Evolutionary conservation across 768 basidiomycete species (phyloP).

Genomic region (Calocybe cyanea): DNA sequence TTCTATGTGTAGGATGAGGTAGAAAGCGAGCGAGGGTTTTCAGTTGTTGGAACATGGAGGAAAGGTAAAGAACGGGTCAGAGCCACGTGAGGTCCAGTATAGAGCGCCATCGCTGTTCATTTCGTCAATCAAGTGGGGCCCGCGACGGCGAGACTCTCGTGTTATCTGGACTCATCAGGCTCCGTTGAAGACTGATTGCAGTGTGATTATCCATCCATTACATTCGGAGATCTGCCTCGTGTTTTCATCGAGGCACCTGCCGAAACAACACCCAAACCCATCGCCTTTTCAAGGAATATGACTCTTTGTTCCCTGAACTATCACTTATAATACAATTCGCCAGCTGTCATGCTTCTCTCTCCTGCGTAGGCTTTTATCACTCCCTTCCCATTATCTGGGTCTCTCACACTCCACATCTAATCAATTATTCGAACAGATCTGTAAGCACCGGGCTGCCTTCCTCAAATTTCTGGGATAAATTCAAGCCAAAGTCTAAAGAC

Average conservation of each 20-base stretch:
- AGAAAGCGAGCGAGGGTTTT: too few species aligned
- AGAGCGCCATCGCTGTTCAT: too few species aligned
- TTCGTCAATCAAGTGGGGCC: neutral
- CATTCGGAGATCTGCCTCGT: constrained; percentile 66
- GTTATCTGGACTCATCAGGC: constrained; percentile 1
- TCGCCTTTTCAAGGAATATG: too few species aligned
- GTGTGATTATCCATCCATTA: constrained; percentile 5
- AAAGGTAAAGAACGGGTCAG: neutral
- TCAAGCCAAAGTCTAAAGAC: constrained; percentile 72
- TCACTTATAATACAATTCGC: constrained; percentile 18
- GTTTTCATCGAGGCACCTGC: constrained; percentile 43
- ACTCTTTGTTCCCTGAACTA: constrained; percentile 25
- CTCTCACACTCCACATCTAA: constrained; percentile 28
- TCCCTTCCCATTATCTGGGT: constrained; percentile 21
- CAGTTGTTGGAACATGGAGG: constrained; percentile 23
- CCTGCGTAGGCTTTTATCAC: constrained; percentile 64
- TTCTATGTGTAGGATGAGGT: too few species aligned
- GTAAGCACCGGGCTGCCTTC: constrained; percentile 59
- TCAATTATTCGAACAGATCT: constrained; percentile 48
- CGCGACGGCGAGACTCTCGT: too few species aligned
- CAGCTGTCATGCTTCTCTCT: constrained; percentile 66
- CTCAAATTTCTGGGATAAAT: constrained; percentile 58
- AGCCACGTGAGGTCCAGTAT: too few species aligned
- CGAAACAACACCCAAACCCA: too few species aligned
- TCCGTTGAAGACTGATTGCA: constrained; percentile 19